phyloP scores from a whole-genome alignment of 2,329 filamentous ascomycete genomes.

The Cryphonectria naterciae region DNA sequence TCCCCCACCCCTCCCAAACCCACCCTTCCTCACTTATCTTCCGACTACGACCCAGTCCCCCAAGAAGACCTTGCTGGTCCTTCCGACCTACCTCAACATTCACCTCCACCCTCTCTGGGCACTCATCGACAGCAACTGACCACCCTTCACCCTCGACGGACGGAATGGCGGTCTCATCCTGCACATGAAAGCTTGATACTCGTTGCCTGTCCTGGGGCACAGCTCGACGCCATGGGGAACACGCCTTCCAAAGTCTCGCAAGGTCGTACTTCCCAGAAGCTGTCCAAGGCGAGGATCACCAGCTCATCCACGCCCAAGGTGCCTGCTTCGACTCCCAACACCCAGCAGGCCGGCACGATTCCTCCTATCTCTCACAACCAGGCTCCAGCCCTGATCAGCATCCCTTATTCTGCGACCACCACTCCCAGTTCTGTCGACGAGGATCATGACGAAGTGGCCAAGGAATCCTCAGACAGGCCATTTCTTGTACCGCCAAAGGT shows the following conservation, averaged over 20 bases:
- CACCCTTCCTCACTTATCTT: constrained; percentile 2
- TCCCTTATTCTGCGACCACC: constrained; percentile 26
- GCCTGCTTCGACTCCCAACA: constrained; percentile 16
- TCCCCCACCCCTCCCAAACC: background rate
- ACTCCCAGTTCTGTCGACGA: constrained; percentile 15
- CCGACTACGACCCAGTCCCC: background rate
- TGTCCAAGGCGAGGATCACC: constrained; percentile 25
- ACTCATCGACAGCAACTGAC: background rate
- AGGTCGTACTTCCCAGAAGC: constrained; percentile 25
- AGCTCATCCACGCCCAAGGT: constrained; percentile 11
- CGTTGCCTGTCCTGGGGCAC: constrained; percentile 19
- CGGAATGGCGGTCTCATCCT: constrained; percentile 25
- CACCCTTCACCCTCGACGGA: constrained; percentile 18
- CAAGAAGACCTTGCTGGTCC: background rate
- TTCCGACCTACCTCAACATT: constrained; percentile 10
- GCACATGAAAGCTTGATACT: constrained; percentile 24
- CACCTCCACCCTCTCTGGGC: constrained; percentile 20
- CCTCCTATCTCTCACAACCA: constrained; percentile 10
- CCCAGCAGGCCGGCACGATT: constrained; percentile 7
- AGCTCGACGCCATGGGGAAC: constrained; percentile 27
- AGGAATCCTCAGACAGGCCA: constrained; percentile 18
- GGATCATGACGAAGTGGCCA: background rate
- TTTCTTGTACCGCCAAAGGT: constrained; percentile 22
- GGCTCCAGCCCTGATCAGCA: constrained; percentile 22
- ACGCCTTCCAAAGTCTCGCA: constrained; percentile 26